Percentiles rank a stretch among this genome's conserved stretches.
Evolutionary conservation across 805 yeast genomes (phyloP).

Genomic region (Ogataea paraovalis): DNA sequence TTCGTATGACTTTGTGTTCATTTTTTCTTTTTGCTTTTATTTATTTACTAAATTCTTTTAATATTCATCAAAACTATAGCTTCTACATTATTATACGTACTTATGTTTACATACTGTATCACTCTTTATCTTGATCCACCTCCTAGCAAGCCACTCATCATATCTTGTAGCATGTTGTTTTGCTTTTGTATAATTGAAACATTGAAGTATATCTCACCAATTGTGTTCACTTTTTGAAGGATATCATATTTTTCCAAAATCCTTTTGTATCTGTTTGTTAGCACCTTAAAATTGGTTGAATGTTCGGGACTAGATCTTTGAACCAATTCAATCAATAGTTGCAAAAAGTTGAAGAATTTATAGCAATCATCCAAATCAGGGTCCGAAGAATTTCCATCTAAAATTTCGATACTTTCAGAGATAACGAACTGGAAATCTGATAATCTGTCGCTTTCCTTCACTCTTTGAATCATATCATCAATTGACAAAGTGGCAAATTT

Average conservation of each 20-base stretch:
- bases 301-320: constrained; percentile 40
- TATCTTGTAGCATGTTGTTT: constrained; percentile 56
- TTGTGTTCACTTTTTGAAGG: constrained; percentile 22
- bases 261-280: constrained; percentile 38
- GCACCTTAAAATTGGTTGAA: constrained; percentile 36
- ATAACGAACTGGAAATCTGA: constrained; percentile 13
- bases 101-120: not conserved
- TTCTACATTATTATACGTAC: not conserved
- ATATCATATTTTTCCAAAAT: constrained; percentile 19
- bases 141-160: constrained; percentile 71
- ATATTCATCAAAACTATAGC: not conserved
- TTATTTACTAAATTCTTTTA: not conserved
- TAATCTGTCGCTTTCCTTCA: constrained; percentile 21
- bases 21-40: not conserved
- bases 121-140: constrained; percentile 25
- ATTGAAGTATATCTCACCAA: constrained; percentile 29
- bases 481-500: constrained; percentile 51
- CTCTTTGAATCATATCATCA: constrained; percentile 32
- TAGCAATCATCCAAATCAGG: constrained; percentile 26
- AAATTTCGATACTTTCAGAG: constrained; percentile 24
- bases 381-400: constrained; percentile 27
- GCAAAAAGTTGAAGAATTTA: constrained; percentile 63
- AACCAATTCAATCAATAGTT: constrained; percentile 58
- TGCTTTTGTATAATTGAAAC: constrained; percentile 41
- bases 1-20: not conserved